Evolutionary conservation across 2,329 filamentous ascomycete species (phyloP).

Genomic region (Ophiostoma himal-ulmi): DNA sequence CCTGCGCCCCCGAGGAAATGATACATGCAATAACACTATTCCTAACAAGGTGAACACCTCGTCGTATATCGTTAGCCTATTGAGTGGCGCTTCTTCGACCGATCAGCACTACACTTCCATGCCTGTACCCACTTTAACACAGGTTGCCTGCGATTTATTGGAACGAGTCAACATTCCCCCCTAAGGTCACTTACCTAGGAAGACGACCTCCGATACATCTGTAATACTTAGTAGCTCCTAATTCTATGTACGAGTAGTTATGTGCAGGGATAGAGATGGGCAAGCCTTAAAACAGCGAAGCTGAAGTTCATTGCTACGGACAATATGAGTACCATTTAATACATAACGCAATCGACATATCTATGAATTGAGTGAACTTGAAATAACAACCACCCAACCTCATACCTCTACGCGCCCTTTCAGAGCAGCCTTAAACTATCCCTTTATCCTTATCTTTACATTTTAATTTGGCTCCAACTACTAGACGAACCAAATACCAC

Average conservation of each 20-base stretch:
- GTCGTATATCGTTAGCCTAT: background rate
- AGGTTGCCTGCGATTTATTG: background rate
- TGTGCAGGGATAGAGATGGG: too few relatives aligned
- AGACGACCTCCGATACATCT: background rate
- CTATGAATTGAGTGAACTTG: too few relatives aligned
- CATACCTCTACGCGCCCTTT: too few relatives aligned
- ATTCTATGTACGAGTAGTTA: too few relatives aligned
- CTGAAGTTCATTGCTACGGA: too few relatives aligned
- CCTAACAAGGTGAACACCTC: background rate
- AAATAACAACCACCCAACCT: too few relatives aligned
- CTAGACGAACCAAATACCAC: background rate
- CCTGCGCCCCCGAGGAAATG: background rate
- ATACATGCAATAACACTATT: background rate
- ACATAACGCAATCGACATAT: too few relatives aligned
- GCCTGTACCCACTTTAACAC: background rate
- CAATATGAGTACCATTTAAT: too few relatives aligned
- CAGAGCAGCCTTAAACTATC: too few relatives aligned
- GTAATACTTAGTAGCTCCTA: too few relatives aligned
- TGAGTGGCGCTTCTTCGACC: background rate
- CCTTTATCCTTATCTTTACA: too few relatives aligned
- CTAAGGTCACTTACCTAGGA: background rate
- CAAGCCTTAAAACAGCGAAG: too few relatives aligned
- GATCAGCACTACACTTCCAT: background rate
- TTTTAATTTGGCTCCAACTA: background rate
- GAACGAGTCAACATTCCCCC: background rate